These are phyloP conservation scores for Cephalotrichum gorgonifer DNA, from an alignment of 2,329 filamentous ascomycete species.

Conservation along the genomic window DNA sequence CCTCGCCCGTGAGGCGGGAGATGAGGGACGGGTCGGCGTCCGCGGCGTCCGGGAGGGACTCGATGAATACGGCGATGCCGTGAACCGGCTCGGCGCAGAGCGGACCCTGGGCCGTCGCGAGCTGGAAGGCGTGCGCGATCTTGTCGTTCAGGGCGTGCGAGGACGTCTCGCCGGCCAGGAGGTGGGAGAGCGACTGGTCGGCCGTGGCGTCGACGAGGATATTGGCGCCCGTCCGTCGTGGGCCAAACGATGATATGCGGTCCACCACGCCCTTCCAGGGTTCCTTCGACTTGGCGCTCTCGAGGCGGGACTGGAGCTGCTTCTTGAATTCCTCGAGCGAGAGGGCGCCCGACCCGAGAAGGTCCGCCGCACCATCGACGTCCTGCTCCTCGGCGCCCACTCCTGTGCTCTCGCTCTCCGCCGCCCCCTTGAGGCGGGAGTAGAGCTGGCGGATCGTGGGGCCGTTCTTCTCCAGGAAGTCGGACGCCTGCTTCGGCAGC, in stretches of 20 bases:
- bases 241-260: conserved; percentile 83
- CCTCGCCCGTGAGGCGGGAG: conserved; percentile 79
- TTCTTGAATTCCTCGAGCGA: conserved; percentile 67
- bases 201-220: conserved; percentile 73
- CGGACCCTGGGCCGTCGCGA: conserved; percentile 79
- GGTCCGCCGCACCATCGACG: conserved; percentile 37
- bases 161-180: conserved; percentile 38
- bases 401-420: conserved; percentile 19
- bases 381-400: conserved; percentile 20
- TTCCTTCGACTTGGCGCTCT: conserved; percentile 63
- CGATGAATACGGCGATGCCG: conserved; percentile 82
- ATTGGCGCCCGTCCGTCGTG: conserved; percentile 76
- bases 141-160: conserved; percentile 56
- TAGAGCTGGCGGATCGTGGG: conserved; percentile 72
- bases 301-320: conserved; percentile 58
- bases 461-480: conserved; percentile 74
- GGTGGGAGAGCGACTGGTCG: conserved; percentile 59
- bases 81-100: conserved; percentile 90
- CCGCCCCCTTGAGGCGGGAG: conserved; percentile 48
- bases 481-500: conserved; percentile 65
- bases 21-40: conserved; percentile 42
- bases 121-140: conserved; percentile 86
- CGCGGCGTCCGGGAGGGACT: conserved; percentile 53
- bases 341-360: conserved; percentile 50
- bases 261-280: conserved; percentile 66